phyloP scores from a whole-genome alignment of 441 rosid species.

The Erodium moschatum region DNA sequence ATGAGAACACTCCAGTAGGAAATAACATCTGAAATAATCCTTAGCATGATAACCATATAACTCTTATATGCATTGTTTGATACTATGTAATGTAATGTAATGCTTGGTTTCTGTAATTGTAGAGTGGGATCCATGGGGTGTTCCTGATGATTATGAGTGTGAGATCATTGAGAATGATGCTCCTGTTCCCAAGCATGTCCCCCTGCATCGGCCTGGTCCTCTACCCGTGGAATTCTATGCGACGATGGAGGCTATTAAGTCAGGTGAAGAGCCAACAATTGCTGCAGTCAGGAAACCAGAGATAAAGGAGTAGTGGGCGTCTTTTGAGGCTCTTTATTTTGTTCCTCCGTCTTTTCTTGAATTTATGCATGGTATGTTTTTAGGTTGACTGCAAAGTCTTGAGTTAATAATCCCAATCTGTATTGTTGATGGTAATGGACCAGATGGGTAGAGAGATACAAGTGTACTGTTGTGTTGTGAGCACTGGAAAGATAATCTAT shows the following conservation, averaged over 20 bases:
- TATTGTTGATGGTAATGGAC: not conserved
- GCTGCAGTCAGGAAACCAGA: constrained; percentile 36
- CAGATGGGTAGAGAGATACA: not conserved
- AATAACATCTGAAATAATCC: no score
- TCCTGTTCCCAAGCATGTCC: constrained; percentile 82
- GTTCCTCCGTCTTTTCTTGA: not conserved
- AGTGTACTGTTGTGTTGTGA: not conserved
- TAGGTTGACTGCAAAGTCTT: not conserved
- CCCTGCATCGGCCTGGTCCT: constrained; percentile 82
- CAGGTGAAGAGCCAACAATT: constrained; percentile 38
- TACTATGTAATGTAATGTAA: not conserved
- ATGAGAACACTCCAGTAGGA: no score
- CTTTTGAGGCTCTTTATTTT: not conserved
- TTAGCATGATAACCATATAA: no score
- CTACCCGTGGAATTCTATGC: constrained; percentile 73
- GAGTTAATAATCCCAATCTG: not conserved
- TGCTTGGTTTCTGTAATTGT: not conserved
- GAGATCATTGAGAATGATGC: constrained; percentile 79
- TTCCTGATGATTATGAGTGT: constrained; percentile 75
- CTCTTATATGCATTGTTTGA: not conserved
- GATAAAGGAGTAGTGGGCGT: constrained; percentile 30
- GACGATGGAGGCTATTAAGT: constrained; percentile 47
- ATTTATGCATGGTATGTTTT: not conserved
- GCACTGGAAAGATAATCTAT: not conserved
- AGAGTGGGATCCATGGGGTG: constrained; percentile 74